A percentile compares a stretch with the other conserved stretches of the same genome.
Evolutionary conservation across 1,284 basidiomycete genomes (phyloP).

Genomic region (Cryptococcus depauperatus): DNA sequence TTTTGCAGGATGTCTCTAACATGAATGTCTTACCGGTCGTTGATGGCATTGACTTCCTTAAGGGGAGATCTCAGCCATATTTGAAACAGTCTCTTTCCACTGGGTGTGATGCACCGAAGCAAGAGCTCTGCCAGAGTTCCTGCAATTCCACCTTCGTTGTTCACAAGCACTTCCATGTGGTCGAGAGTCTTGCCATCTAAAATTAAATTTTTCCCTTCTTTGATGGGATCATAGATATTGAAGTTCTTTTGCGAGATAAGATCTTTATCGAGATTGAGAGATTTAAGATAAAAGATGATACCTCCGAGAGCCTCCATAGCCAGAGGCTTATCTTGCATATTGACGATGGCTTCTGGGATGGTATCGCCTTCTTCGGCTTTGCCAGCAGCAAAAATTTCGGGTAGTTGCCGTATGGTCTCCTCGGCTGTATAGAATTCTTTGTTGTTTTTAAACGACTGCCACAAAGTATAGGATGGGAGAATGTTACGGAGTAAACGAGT

Average conservation of each 20-base stretch:
- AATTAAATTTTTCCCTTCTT: constrained; percentile 68
- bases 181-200: constrained; percentile 89
- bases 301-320: constrained; percentile 78
- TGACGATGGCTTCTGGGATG: constrained; percentile 66
- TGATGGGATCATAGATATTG: constrained; percentile 92
- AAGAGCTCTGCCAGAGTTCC: constrained; percentile 77
- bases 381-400: constrained; percentile 55
- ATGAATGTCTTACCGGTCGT: constrained; percentile 74
- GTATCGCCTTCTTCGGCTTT: constrained; percentile 47
- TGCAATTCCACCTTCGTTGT: constrained; percentile 83
- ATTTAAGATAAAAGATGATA: constrained; percentile 85
- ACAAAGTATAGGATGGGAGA: constrained; percentile 68
- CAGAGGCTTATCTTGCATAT: constrained; percentile 57
- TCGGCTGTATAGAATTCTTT: constrained; percentile 72
- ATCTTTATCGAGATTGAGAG: constrained; percentile 88
- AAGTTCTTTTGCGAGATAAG: constrained; percentile 89
- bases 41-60: constrained; percentile 69
- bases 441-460: constrained; percentile 70
- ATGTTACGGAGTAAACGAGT: constrained; percentile 70
- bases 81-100: constrained; percentile 87
- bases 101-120: constrained; percentile 79
- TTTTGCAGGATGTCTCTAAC: no score
- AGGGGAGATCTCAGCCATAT: constrained; percentile 90
- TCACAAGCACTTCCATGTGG: constrained; percentile 85
- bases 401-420: constrained; percentile 62